These are phyloP conservation scores for Magnaporthales sp. DNA, from an alignment of 2,329 filamentous ascomycete genomes.

Conservation along the genomic window DNA sequence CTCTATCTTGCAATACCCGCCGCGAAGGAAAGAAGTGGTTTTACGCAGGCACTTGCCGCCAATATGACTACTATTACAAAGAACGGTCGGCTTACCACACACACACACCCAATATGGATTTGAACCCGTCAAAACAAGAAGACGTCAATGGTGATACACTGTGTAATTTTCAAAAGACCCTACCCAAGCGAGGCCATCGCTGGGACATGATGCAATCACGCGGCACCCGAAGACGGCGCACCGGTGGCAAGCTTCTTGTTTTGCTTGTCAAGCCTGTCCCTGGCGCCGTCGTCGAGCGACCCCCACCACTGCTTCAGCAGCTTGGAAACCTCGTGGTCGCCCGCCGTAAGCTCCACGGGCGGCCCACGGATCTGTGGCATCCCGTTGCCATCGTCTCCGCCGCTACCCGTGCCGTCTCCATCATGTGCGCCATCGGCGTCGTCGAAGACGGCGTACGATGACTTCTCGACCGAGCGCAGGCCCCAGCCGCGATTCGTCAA, in stretches of 20 bases:
- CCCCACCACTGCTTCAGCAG: conserved; percentile 41
- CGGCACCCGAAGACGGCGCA: not conserved
- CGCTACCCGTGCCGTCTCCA: not conserved
- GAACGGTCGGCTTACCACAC: not conserved
- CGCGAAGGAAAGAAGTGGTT: not conserved
- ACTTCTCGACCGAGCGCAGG: conserved; percentile 42
- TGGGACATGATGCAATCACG: not conserved
- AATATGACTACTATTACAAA: not conserved
- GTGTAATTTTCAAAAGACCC: not conserved
- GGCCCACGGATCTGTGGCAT: conserved; percentile 49
- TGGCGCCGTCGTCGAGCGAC: conserved; percentile 35
- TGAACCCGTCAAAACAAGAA: not conserved
- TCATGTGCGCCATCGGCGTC: conserved; percentile 8
- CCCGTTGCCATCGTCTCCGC: not conserved
- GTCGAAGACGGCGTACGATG: conserved; percentile 56
- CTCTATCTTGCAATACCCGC: not conserved
- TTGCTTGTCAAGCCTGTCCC: conserved; percentile 39
- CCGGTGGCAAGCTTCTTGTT: conserved; percentile 24
- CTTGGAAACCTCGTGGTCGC: conserved; percentile 39
- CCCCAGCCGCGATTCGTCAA: conserved; percentile 47
- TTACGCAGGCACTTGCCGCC: not conserved
- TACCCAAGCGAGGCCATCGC: not conserved
- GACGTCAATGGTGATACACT: not conserved
- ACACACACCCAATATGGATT: not conserved
- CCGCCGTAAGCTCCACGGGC: conserved; percentile 45